Base-by-base conservation (phyloP, 2,329 filamentous ascomycete species). In the Fonsecaea pugnacius region DNA sequence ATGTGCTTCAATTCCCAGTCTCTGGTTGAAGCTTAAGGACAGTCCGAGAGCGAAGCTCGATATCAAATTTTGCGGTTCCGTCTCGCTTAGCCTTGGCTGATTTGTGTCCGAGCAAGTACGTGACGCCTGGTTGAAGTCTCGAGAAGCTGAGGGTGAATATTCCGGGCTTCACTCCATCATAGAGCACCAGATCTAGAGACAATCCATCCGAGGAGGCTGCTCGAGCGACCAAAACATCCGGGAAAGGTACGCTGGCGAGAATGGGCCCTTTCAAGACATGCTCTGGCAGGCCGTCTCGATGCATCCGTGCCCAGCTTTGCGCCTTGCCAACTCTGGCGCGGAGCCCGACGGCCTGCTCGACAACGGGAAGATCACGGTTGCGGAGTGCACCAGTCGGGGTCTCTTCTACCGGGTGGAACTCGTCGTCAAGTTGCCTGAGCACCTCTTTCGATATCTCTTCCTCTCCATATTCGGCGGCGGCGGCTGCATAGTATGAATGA, bases 381-480 rank as follows among this genome's bases (percentile, higher is more conserved):
- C 32, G 53, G 0, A 62, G 16, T 10, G 63, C 32, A 16, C 63
- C 63, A 1, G 63, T 62, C 43, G 36, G 24, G 18, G 63, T 66
- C 1, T 30, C 30, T 18, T 51, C 18, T 30, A 63, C 55, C 9
- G 60, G 60, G 55, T 53, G 48, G 21, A 60, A 60, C 14, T 60
- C 52, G 32, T 59, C 43, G 30, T 63, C 64, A 4, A 63, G 33
- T 32, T 66, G 64, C 14, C 27, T 10, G 16, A 66, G 38, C 2
- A 52, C 33, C 14, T 63, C 55, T 16, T 32, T 40, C 16, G 32
- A 35, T 18, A 66, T 32, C 27, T 56, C 55, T 43, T 58, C 52
- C 50, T 66, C 64, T 30, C 64, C 64, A 46, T 56, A 66, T 43
- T 66, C 64, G 33, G 60, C 64, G 16, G 64, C 64, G 3, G 56